Conservation (phyloP, 768 basidiomycete genomes). For the Psilocybe subaeruginosa region DNA sequence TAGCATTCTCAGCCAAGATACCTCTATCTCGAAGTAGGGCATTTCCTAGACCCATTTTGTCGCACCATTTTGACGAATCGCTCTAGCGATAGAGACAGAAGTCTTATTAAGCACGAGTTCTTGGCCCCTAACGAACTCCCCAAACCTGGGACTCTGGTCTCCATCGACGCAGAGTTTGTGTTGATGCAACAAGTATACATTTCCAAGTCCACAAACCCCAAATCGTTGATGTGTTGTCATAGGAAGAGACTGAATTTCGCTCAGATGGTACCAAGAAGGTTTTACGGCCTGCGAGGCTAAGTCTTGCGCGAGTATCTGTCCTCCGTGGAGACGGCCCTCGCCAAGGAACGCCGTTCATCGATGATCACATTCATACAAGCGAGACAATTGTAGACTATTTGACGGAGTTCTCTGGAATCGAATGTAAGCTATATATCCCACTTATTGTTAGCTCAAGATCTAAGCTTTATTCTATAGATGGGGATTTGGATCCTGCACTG, state of each 20-base stretch:
- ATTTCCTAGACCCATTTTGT: neutral
- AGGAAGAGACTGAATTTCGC: slow-evolving; percentile 95
- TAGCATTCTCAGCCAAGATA: slow-evolving; percentile 80
- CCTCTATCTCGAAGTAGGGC: slow-evolving; percentile 82
- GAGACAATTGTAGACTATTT: slow-evolving; percentile 95
- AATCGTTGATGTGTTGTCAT: slow-evolving; percentile 1
- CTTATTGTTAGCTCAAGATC: neutral
- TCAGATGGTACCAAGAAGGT: slow-evolving; percentile 96
- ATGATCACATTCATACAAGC: slow-evolving; percentile 97
- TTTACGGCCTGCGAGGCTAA: slow-evolving; percentile 87
- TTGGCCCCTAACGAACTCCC: slow-evolving; percentile 79
- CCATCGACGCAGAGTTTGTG: slow-evolving; percentile 98
- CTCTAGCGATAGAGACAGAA: slow-evolving; percentile 73
- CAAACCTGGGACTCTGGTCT: slow-evolving; percentile 81
- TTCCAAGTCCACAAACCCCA: neutral
- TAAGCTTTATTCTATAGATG: slow-evolving; percentile 51
- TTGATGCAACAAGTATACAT: slow-evolving; percentile 84
- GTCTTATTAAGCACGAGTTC: slow-evolving; percentile 76
- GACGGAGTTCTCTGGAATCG: slow-evolving; percentile 96
- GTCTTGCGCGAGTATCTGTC: slow-evolving; percentile 93
- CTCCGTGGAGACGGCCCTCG: slow-evolving; percentile 82
- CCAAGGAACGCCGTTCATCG: slow-evolving; percentile 91
- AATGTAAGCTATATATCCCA: slow-evolving; percentile 55
- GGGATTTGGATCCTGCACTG: slow-evolving; percentile 85
- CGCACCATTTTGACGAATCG: neutral